Conservation (phyloP, 2,329 filamentous ascomycete species). For the Pseudonectria foliicola region DNA sequence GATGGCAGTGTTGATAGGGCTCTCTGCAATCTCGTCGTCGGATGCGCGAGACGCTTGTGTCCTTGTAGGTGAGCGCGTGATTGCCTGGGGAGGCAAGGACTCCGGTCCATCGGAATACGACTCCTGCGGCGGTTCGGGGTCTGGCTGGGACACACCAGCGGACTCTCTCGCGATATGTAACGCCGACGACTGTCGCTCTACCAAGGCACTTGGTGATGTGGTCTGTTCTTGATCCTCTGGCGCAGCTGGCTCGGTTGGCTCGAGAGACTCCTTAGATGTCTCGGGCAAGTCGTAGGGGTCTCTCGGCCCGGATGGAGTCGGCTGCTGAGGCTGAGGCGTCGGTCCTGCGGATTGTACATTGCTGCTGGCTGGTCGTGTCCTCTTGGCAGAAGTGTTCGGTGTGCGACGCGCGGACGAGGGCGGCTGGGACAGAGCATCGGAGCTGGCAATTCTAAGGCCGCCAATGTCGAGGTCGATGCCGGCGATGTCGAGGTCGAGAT, state of each 20-base stretch:
- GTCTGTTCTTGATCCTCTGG: conserved; percentile 4
- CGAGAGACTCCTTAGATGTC: conserved; percentile 22
- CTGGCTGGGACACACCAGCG: not conserved
- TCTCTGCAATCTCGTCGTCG: conserved; percentile 31
- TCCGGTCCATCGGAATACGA: conserved; percentile 5
- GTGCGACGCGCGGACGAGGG: conserved; percentile 30
- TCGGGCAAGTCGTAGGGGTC: conserved; percentile 24
- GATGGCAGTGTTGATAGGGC: conserved; percentile 42
- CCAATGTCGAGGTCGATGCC: conserved; percentile 27
- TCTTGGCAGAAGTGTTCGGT: conserved; percentile 43
- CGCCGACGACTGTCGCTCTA: too few relatives aligned
- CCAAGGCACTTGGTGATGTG: too few relatives aligned
- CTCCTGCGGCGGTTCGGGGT: conserved; percentile 2
- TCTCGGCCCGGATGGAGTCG: conserved; percentile 10
- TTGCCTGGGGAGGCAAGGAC: conserved; percentile 11
- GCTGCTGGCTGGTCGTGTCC: conserved; percentile 28
- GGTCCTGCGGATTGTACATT: conserved; percentile 9
- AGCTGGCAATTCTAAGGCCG: conserved; percentile 7
- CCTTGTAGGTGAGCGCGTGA: conserved; percentile 7
- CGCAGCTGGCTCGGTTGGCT: conserved; percentile 6
- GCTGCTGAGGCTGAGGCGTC: conserved; percentile 11
- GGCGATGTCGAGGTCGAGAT: conserved; percentile 43
- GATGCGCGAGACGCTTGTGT: conserved; percentile 8
- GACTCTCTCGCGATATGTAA: too few relatives aligned
- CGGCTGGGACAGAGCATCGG: conserved; percentile 15